phyloP scores from a whole-genome alignment of 805 yeast genomes.

The Candida lessepsii region DNA sequence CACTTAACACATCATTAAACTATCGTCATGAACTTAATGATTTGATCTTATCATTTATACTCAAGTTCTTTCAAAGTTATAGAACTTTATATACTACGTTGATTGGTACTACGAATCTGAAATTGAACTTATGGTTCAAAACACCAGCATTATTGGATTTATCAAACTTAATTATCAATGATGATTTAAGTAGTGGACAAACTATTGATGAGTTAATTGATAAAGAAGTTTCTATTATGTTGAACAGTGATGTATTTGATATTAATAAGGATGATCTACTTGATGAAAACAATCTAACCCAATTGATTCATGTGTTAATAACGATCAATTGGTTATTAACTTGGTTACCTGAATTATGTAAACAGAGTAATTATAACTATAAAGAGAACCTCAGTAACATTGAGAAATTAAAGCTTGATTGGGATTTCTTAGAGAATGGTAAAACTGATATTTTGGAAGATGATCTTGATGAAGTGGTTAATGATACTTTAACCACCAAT shows the following conservation, averaged over 20 bases:
- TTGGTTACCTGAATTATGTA: conserved; percentile 60
- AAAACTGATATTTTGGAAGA: conserved; percentile 13
- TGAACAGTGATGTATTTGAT: conserved; percentile 18
- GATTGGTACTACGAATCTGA: conserved; percentile 17
- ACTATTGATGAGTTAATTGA: conserved; percentile 16
- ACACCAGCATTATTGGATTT: conserved; percentile 26
- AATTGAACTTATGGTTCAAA: conserved; percentile 29
- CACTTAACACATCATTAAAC: conserved; percentile 58
- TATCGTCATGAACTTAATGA: conserved; percentile 55
- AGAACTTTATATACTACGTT: conserved; percentile 36
- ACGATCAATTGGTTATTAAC: conserved; percentile 55
- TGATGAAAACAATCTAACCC: conserved; percentile 50
- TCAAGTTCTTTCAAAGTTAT: conserved; percentile 34
- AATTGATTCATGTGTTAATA: conserved; percentile 51
- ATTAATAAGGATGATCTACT: conserved; percentile 51
- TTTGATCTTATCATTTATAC: conserved; percentile 38
- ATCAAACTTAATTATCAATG: conserved; percentile 16
- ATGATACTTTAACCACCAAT: background rate
- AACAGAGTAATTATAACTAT: conserved; percentile 33
- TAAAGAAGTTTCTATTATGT: conserved; percentile 29
- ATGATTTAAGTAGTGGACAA: conserved; percentile 16
- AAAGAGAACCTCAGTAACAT: conserved; percentile 24
- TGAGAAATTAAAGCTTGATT: conserved; percentile 38
- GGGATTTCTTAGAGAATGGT: conserved; percentile 44
- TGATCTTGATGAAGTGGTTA: background rate